Evolutionary conservation across 108 stramenopile species (phyloP), one percentile per base, ranked within the genome.

Genomic region (Conticribra weissflogii): DNA sequence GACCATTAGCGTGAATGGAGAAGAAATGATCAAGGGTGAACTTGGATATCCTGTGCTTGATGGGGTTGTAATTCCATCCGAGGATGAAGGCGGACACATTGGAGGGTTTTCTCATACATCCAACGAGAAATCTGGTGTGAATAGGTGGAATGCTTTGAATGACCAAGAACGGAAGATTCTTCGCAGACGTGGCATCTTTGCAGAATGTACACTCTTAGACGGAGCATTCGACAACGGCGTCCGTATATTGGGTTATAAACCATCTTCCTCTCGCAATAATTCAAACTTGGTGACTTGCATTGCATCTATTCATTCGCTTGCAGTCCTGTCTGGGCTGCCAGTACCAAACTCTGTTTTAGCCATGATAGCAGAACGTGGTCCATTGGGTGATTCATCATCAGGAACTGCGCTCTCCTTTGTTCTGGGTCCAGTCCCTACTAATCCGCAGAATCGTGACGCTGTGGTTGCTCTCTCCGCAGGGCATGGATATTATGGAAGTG

Each of bases 401-500:
- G 63, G 69, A 53, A 81, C 68, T 68, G 82, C 45, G 74, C 84
- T 54, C 31, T 78, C 61, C 62, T 94, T 75, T 49, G 54, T 51
- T 57, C 83, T 48, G 63, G 78, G 71, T 7, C 78, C 83, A 0
- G 70, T 91, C 0, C 88, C 81, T 19, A 51, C 81, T 9, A 77
- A 77, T 33, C 71, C 76, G 12, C 81, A 81, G 53, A 81, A 81
- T 71, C 55, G 81, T 45, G 76, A 88, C 64, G 88, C 88, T 17
- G 24, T 94, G 0, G 60, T 90, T 8, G 81, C 85, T 18, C 78
- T 87, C 33, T 84, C 85, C 1, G 74, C 90, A 18, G 81, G 85
- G 12, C 88, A 91, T 60, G 86, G 88, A 71, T 73, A 74, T 54
- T 91, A 94, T 51, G 93, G 88, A 34, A 85, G 82, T 36, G 88